These are phyloP conservation scores for Yamadazyma songkhlaensis DNA, from an alignment of 1,139 yeast genomes.

Conservation along the genomic window DNA sequence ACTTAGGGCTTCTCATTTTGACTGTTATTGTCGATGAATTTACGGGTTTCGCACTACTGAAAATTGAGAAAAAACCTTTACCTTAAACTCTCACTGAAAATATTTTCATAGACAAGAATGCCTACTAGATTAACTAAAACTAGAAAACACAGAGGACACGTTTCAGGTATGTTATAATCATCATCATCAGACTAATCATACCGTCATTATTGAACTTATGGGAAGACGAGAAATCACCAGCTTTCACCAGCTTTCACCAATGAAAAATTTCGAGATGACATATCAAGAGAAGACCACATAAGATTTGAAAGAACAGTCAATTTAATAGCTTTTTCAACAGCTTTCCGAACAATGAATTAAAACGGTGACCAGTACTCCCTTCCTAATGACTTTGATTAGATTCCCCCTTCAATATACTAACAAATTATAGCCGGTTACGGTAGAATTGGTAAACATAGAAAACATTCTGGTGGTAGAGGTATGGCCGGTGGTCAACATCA, in stretches of 20 bases:
- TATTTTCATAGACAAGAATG: constrained; percentile 41
- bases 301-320: too few species aligned
- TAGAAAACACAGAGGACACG: constrained; percentile 99
- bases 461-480: constrained; percentile 99
- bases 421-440: constrained; percentile 95
- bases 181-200: neutral
- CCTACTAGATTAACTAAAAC: constrained; percentile 99
- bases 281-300: too few species aligned
- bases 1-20: neutral
- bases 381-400: too few species aligned
- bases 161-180: constrained; percentile 74
- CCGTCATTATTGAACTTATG: too few species aligned
- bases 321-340: too few species aligned
- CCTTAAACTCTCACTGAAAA: constrained; percentile 4
- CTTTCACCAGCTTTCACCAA: too few species aligned
- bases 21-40: neutral
- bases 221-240: too few species aligned
- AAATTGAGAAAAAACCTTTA: constrained; percentile 1
- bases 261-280: too few species aligned
- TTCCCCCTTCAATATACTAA: constrained; percentile 34
- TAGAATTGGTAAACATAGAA: constrained; percentile 99
- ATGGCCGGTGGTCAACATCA: constrained; percentile 99
- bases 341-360: too few species aligned
- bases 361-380: too few species aligned
- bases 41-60: neutral